Percentiles rank a stretch among this genome's conserved stretches.
Conservation (phyloP, 495 filamentous ascomycete genomes). For the Cercophora scortea region DNA sequence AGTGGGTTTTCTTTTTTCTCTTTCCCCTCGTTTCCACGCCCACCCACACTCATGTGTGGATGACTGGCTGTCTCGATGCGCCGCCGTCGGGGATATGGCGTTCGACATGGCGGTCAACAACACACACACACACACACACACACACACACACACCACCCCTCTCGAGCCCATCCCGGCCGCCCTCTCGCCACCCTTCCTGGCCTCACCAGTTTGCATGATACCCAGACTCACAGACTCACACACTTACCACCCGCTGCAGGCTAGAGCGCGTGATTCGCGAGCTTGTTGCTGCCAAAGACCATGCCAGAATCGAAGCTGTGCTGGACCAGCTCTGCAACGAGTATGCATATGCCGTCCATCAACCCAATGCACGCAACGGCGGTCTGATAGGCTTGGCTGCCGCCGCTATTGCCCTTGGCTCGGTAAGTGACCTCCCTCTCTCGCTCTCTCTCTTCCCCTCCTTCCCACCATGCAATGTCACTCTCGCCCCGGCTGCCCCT, state of each 20-base stretch:
- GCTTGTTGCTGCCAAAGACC: slow-evolving; percentile 64
- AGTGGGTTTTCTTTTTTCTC: slow-evolving; percentile 52
- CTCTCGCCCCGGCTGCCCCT: neutral
- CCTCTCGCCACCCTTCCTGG: no score
- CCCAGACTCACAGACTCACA: neutral
- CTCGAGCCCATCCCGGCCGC: no score
- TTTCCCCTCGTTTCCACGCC: slow-evolving; percentile 2
- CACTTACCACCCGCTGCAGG: slow-evolving; percentile 2
- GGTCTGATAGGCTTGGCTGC: slow-evolving; percentile 94
- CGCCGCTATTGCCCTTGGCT: slow-evolving; percentile 89
- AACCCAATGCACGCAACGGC: slow-evolving; percentile 94
- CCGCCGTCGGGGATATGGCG: no score
- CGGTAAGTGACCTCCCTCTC: slow-evolving; percentile 48
- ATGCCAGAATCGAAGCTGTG: slow-evolving; percentile 71
- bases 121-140: no score
- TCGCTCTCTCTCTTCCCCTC: neutral
- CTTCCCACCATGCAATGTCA: no score
- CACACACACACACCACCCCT: no score
- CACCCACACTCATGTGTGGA: neutral
- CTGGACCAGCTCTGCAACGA: slow-evolving; percentile 96
- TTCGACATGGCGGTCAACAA: no score
- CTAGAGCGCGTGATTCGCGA: slow-evolving; percentile 88
- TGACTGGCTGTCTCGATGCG: no score
- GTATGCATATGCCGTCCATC: slow-evolving; percentile 94
- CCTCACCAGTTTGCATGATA: no score